A percentile compares a stretch with the other conserved stretches of the same genome.
Conservation (phyloP, 139 green algal genomes). For the Chloropicon primus region DNA sequence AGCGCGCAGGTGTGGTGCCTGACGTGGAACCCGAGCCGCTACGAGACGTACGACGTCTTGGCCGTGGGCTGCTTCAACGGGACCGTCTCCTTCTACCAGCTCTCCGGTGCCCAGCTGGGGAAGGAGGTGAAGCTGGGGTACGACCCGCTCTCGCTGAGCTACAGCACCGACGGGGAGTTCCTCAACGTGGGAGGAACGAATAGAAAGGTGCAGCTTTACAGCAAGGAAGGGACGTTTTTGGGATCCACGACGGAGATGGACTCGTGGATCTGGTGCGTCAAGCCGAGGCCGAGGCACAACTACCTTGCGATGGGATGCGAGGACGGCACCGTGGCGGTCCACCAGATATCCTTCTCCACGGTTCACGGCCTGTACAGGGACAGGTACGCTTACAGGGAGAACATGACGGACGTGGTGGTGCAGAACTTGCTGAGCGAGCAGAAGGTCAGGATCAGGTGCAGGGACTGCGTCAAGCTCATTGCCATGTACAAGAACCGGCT, state of each 20-base stretch:
- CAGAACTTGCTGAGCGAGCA: conserved; percentile 68
- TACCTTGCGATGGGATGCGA: conserved; percentile 58
- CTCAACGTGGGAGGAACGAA: conserved; percentile 46
- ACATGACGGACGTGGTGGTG: conserved; percentile 73
- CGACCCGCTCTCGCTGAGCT: conserved; percentile 40
- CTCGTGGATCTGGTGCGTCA: conserved; percentile 51
- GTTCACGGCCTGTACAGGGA: conserved; percentile 62
- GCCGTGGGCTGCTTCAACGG: conserved; percentile 57
- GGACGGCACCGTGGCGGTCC: conserved; percentile 48
- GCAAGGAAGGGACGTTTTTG: conserved; percentile 46
- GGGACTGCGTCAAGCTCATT: conserved; percentile 69
- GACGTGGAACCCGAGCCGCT: conserved; percentile 10
- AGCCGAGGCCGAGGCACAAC: conserved; percentile 39
- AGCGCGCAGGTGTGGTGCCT: conserved; percentile 54
- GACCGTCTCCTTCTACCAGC: conserved; percentile 50
- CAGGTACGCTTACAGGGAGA: conserved; percentile 39
- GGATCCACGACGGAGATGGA: conserved; percentile 34
- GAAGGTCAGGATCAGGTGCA: conserved; percentile 58
- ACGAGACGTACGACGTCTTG: conserved; percentile 26
- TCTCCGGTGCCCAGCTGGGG: conserved; percentile 34
- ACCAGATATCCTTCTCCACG: conserved; percentile 54
- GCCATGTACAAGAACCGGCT: conserved; percentile 62
- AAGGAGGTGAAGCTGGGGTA: conserved; percentile 41
- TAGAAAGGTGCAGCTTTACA: conserved; percentile 40
- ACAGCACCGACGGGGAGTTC: conserved; percentile 48